phyloP scores from a whole-genome alignment of 805 yeast genomes.

The Candida coleopterorum region DNA sequence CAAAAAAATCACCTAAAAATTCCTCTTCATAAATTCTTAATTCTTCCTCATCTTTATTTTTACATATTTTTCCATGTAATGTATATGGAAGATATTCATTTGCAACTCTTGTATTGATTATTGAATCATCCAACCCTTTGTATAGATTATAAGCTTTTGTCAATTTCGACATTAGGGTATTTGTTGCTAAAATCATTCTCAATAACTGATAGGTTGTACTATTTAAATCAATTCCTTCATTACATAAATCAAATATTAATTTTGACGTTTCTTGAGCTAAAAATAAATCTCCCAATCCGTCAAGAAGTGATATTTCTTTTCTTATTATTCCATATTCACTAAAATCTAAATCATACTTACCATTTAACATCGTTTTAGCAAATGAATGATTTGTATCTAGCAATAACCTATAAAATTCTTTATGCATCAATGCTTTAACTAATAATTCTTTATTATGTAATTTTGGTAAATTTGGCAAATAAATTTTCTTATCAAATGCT shows the following conservation, averaged over 20 bases:
- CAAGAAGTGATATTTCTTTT: slow-evolving; percentile 33
- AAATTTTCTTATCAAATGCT: slow-evolving; percentile 19
- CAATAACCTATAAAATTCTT: slow-evolving; percentile 31
- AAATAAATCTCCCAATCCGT: slow-evolving; percentile 39
- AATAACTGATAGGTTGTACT: slow-evolving; percentile 15
- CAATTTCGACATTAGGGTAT: slow-evolving; percentile 32
- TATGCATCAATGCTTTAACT: slow-evolving; percentile 33
- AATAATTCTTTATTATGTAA: slow-evolving; percentile 24
- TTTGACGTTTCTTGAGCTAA: slow-evolving; percentile 34
- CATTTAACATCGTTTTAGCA: slow-evolving; percentile 14
- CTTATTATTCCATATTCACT: slow-evolving; percentile 20
- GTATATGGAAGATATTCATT: slow-evolving; percentile 25
- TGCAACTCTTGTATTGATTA: slow-evolving; percentile 12
- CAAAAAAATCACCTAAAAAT: slow-evolving; percentile 39
- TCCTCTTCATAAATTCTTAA: slow-evolving; percentile 33
- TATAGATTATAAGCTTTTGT: slow-evolving; percentile 33
- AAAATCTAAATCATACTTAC: slow-evolving; percentile 17
- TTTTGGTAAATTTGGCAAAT: slow-evolving; percentile 31
- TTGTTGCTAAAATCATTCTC: slow-evolving; percentile 32
- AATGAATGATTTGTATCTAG: slow-evolving; percentile 24
- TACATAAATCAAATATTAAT: slow-evolving; percentile 22
- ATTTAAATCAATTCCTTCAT: slow-evolving; percentile 8
- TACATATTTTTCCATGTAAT: slow-evolving; percentile 10
- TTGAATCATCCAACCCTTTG: slow-evolving; percentile 27
- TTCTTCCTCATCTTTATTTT: slow-evolving; percentile 11